Base-by-base conservation (phyloP, 345 rosid genomes). In the Salix suchowensis region DNA sequence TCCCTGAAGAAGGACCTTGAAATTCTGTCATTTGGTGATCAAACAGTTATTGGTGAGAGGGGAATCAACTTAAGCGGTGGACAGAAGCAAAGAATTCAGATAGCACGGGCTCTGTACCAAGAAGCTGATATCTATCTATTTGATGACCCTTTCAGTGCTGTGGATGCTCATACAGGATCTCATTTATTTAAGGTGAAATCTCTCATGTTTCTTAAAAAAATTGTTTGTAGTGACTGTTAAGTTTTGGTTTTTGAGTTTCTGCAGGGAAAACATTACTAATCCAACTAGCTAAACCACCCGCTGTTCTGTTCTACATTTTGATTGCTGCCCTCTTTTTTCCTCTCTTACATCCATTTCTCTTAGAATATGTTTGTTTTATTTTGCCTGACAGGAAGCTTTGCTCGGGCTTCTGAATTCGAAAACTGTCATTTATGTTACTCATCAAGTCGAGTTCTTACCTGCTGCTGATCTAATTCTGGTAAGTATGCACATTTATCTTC, bases 381-480 rank as follows among this genome's bases (percentile, higher is more conserved):
- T 61, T 58, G 58, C 14, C 40, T 65, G 62, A 68, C 83, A 90
- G 94, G 89, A 90, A 79, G 89, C 88, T 58, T 76, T 91, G 67
- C 76, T 91, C 26, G 91, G 89, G 14, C 82, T 81, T 44, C 73
- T 88, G 79, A 82, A 76, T 34, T 32, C 83, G 60, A 91, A 87
- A 78, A 89, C 92, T 48, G 91, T 89, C 46, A 71, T 89, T 24
- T 91, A 86, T 73, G 92, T 89, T 37, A 89, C 94, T 74, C 94
- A 88, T 72, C 94, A 88, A 74, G 82, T 90, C 28, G 91, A 90
- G 76, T 90, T 87, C 65, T 76, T 90, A 65, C 88, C 91, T 66
- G 88, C 84, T 73, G 94, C 92, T 66, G 94, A 91, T 85, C 78
- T 89, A 21, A 86, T 89, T 65, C 74, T 91, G 90, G 94, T 89